phyloP scores from a whole-genome alignment of 2,329 filamentous ascomycete genomes.

The Orbilia oligospora region DNA sequence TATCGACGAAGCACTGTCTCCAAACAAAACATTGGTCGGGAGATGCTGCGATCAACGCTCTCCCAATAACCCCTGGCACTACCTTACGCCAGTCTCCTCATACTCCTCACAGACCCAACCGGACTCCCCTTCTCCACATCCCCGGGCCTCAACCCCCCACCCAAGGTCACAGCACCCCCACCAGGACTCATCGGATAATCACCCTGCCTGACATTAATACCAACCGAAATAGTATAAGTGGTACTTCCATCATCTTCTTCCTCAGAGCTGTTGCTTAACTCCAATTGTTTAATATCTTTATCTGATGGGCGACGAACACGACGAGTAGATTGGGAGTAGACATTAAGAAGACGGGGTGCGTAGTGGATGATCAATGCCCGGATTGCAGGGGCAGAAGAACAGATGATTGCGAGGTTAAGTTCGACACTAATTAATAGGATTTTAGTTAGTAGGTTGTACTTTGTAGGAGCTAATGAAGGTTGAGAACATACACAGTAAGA shows the following conservation, averaged over 20 bases:
- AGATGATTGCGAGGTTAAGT: constrained; percentile 55
- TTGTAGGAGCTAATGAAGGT: background rate
- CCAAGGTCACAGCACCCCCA: constrained; percentile 25
- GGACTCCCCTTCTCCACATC: background rate
- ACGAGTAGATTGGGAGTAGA: constrained; percentile 35
- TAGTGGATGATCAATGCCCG: constrained; percentile 55
- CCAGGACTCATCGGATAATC: constrained; percentile 30
- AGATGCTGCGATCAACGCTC: background rate
- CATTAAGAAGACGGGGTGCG: constrained; percentile 42
- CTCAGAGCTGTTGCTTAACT: constrained; percentile 20
- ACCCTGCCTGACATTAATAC: constrained; percentile 17
- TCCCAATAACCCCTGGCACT: background rate
- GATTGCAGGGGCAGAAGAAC: constrained; percentile 49
- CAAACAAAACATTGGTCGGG: background rate
- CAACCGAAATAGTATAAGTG: constrained; percentile 49
- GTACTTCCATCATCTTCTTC: constrained; percentile 38
- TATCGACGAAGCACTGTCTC: background rate
- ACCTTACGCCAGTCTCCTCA: constrained; percentile 26
- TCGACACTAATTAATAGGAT: constrained; percentile 25
- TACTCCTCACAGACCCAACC: background rate
- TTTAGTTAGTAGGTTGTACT: background rate
- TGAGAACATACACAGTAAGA: constrained; percentile 47
- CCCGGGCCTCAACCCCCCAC: background rate
- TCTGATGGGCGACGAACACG: constrained; percentile 1
- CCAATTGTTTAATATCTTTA: constrained; percentile 23